phyloP scores from a whole-genome alignment of 2,329 filamentous ascomycete species.

The Fusarium sp. region DNA sequence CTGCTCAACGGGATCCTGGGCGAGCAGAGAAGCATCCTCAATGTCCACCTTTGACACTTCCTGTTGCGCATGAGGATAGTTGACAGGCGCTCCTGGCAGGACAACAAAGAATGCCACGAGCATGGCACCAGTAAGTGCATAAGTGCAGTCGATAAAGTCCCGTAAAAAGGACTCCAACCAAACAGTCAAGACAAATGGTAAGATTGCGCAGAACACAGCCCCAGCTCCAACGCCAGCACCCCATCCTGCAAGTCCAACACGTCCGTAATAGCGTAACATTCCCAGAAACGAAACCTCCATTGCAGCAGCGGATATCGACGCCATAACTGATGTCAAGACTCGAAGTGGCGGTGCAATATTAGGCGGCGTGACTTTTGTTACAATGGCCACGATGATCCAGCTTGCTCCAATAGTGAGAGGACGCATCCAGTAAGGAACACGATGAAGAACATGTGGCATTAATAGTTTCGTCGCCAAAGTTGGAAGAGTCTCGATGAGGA shows the following conservation, averaged over 20 bases:
- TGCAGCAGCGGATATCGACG: constrained; percentile 42
- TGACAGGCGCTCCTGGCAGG: constrained; percentile 40
- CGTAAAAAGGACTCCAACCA: constrained; percentile 42
- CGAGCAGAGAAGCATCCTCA: constrained; percentile 45
- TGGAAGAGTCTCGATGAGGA: constrained; percentile 46
- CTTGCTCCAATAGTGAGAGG: constrained; percentile 39
- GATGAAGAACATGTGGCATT: constrained; percentile 42
- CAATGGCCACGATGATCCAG: constrained; percentile 44
- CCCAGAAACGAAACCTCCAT: constrained; percentile 48
- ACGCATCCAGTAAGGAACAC: constrained; percentile 43
- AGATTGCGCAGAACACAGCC: constrained; percentile 40
- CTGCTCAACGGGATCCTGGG: constrained; percentile 47
- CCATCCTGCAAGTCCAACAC: constrained; percentile 48
- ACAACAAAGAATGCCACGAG: constrained; percentile 44
- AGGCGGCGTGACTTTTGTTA: constrained; percentile 45
- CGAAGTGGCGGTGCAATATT: constrained; percentile 47
- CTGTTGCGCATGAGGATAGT: constrained; percentile 28
- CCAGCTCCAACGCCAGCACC: constrained; percentile 47
- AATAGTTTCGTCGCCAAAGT: constrained; percentile 43
- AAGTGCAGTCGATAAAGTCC: constrained; percentile 41
- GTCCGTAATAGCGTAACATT: constrained; percentile 44
- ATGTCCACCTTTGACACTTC: constrained; percentile 19
- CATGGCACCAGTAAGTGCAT: constrained; percentile 40
- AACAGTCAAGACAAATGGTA: constrained; percentile 45
- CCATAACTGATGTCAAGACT: constrained; percentile 43